Percentiles rank a stretch among this genome's conserved stretches.
Evolutionary conservation across 2,329 filamentous ascomycete genomes (phyloP).

Genomic region (Hymenoscyphus scutula): DNA sequence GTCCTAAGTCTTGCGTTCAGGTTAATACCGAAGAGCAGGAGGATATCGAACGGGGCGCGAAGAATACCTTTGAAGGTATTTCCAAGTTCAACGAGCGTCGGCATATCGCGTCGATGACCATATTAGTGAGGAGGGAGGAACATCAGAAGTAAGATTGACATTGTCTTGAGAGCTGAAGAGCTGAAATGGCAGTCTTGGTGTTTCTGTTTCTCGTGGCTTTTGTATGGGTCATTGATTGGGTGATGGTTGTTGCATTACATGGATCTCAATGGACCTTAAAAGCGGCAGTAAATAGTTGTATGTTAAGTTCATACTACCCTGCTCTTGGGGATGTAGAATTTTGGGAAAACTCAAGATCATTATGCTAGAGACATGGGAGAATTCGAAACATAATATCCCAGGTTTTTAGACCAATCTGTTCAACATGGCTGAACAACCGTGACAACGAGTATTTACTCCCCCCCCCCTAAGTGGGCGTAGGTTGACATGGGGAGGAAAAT

Average conservation of each 20-base stretch:
- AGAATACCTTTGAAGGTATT: neutral
- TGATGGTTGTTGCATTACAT: neutral
- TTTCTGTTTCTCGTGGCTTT: conserved; percentile 3
- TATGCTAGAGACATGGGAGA: too few species aligned
- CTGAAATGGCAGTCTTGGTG: neutral
- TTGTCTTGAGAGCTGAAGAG: neutral
- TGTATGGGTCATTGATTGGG: neutral
- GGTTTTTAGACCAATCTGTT: too few species aligned
- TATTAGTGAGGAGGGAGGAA: neutral
- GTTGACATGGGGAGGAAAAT: too few species aligned
- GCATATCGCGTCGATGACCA: neutral
- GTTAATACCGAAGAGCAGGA: neutral
- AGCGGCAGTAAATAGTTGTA: too few species aligned
- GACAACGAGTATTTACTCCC: too few species aligned
- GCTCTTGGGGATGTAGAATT: too few species aligned
- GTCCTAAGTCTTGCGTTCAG: neutral
- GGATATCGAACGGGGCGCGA: neutral
- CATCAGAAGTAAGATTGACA: neutral
- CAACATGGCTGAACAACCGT: too few species aligned
- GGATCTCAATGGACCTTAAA: too few species aligned
- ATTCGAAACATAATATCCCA: too few species aligned
- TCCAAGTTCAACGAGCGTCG: neutral
- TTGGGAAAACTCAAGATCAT: too few species aligned
- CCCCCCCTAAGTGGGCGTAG: too few species aligned
- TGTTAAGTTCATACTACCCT: too few species aligned